phyloP scores from a whole-genome alignment of 257 asterid genomes.

The Primulina tabacum region DNA sequence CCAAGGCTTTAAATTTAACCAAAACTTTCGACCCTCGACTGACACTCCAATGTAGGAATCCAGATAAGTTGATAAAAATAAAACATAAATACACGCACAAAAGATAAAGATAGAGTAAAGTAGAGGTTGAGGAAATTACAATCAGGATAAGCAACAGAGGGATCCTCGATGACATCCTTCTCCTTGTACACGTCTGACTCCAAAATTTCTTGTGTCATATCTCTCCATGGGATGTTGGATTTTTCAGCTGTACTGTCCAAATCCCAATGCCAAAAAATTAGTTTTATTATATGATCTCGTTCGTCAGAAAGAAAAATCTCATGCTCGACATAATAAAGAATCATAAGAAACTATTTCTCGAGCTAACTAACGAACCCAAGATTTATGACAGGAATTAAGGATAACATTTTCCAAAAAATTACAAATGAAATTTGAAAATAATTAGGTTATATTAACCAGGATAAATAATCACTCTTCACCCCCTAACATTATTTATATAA shows the following conservation, averaged over 20 bases:
- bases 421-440: background rate
- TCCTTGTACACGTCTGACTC: conserved; percentile 82
- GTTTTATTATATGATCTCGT: background rate
- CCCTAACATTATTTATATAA: too few relatives aligned
- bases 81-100: background rate
- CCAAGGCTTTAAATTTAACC: background rate
- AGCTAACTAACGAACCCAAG: background rate
- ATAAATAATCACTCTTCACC: too few relatives aligned
- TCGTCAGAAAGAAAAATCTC: background rate
- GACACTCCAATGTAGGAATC: background rate
- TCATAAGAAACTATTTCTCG: too few relatives aligned
- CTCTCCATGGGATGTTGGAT: conserved; percentile 85
- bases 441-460: too few relatives aligned
- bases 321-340: background rate
- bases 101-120: background rate
- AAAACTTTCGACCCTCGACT: background rate
- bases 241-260: conserved; percentile 95
- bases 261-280: conserved; percentile 24
- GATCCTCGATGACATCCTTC: conserved; percentile 58
- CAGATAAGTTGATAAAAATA: background rate
- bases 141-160: conserved; percentile 76
- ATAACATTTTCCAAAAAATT: background rate
- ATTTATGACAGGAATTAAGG: background rate
- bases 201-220: conserved; percentile 75
- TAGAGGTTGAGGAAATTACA: conserved; percentile 45